Percentiles rank a stretch among this genome's conserved stretches.
These are phyloP conservation scores for Apiotrichum siamense DNA, from an alignment of 1,284 basidiomycete genomes.

Conservation along the genomic window DNA sequence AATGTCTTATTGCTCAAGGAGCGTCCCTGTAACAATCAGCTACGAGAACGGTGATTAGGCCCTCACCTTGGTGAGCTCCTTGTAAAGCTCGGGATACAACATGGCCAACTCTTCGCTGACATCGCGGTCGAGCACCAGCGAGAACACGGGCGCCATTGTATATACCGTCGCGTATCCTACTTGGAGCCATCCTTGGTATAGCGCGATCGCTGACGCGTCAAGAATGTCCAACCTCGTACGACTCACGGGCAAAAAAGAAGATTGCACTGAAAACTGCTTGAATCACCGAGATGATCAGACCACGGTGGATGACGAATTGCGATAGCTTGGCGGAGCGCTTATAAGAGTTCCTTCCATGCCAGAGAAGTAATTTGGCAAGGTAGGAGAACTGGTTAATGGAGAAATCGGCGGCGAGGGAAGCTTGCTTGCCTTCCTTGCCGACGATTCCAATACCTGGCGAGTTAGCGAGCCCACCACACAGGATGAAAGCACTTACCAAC, in stretches of 20 bases:
- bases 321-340: slow-evolving; percentile 95
- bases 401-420: slow-evolving; percentile 95
- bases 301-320: slow-evolving; percentile 97
- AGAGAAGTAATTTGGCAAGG: slow-evolving; percentile 87
- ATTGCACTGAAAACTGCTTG: slow-evolving; percentile 95
- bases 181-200: slow-evolving; percentile 98
- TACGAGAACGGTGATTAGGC: background rate
- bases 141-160: slow-evolving; percentile 98
- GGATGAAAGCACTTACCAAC: slow-evolving; percentile 62
- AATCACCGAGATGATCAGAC: slow-evolving; percentile 96
- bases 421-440: slow-evolving; percentile 98
- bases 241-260: slow-evolving; percentile 85
- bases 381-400: slow-evolving; percentile 93
- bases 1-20: slow-evolving; percentile 93
- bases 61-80: slow-evolving; percentile 87
- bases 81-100: slow-evolving; percentile 95
- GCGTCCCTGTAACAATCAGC: slow-evolving; percentile 59
- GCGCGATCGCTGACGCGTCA: slow-evolving; percentile 62
- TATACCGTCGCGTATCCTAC: slow-evolving; percentile 97
- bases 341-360: slow-evolving; percentile 90
- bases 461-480: background rate
- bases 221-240: slow-evolving; percentile 48
- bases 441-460: slow-evolving; percentile 85
- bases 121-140: slow-evolving; percentile 89
- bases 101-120: slow-evolving; percentile 93